Base-by-base conservation (phyloP, 2,329 filamentous ascomycete species). In the Sporothrix euskadiensis region DNA sequence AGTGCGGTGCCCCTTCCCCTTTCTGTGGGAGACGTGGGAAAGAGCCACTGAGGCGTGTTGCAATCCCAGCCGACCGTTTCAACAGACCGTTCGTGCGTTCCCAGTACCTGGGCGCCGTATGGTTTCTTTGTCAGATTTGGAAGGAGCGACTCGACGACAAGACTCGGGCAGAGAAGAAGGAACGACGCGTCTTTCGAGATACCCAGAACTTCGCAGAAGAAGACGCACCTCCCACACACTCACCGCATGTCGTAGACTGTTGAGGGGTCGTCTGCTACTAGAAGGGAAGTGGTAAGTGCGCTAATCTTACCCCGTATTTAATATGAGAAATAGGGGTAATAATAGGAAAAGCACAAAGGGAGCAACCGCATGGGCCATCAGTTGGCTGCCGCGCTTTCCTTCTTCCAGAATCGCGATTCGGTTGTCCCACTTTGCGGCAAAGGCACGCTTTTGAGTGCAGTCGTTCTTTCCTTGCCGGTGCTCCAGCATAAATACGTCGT, bases 291-390 rank as follows among this genome's bases (percentile, higher is more conserved):
- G 54, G 69, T 59, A 71, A 41, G 56, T 71, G 39, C 69, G 56
- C 47, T 57, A 56, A 26, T 61, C 59, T n/a, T 72, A 54, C 72
- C 70, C 72, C 72, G 52, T 74, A 69, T 71, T 72, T 73, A 74
- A 63, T 69, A 73, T 63, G 52, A 72, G 61, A 73, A 75, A 75
- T 74, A 74, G 72, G 74, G 74, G 74, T 75, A 75, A 72, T 73
- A 74, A 70, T 49, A 74, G 54, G 32, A 71, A 26, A 69, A 54
- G 16, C 57, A 35, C 7, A 65, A 49, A 69, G 39, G 57, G 30
- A 70, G 65, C 61, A 68, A 59, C 52, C 71, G 63, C 63, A 61
- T 47, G 52, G 52, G 35, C 61, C 47, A 47, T 47, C 63, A 35
- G 41, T 49, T 49, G n/a, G 59, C 32, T 44, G 61, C 61, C 19